Conservation (phyloP, 805 yeast genomes). For the Yarrowia yakushimensis region DNA sequence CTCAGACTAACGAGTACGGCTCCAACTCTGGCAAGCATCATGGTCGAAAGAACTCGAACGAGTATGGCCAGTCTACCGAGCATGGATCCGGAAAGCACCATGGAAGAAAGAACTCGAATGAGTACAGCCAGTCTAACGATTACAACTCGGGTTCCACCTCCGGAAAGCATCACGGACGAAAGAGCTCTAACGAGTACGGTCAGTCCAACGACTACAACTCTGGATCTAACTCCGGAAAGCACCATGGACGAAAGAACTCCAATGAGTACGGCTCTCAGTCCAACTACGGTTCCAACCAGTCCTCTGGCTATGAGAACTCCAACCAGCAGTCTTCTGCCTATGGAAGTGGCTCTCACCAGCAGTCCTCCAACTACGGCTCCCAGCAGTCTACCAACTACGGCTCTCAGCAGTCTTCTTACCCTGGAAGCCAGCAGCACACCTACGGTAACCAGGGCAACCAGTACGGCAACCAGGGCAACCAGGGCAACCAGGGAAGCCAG, state of each 20-base stretch:
- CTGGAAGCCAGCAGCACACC: neutral
- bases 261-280: neutral
- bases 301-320: neutral
- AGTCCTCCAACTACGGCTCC: neutral
- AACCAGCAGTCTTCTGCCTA: neutral
- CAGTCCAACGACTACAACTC: neutral
- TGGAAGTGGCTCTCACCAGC: neutral
- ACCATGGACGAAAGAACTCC: conserved; percentile 1
- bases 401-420: neutral
- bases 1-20: neutral
- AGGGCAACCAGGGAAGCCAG: neutral
- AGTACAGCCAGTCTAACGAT: neutral
- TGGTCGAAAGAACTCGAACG: neutral
- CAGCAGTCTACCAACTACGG: neutral
- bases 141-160: neutral
- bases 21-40: neutral
- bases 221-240: neutral
- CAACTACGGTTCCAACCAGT: neutral
- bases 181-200: neutral
- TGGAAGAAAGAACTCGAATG: conserved; percentile 2
- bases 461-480: neutral
- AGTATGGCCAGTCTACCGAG: neutral
- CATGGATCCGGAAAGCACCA: neutral
- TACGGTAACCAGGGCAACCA: neutral
- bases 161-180: conserved; percentile 1